Percentiles rank a stretch among this genome's conserved stretches.
These are phyloP conservation scores for Bullera alba DNA, from an alignment of 768 basidiomycete species.

Conservation along the genomic window DNA sequence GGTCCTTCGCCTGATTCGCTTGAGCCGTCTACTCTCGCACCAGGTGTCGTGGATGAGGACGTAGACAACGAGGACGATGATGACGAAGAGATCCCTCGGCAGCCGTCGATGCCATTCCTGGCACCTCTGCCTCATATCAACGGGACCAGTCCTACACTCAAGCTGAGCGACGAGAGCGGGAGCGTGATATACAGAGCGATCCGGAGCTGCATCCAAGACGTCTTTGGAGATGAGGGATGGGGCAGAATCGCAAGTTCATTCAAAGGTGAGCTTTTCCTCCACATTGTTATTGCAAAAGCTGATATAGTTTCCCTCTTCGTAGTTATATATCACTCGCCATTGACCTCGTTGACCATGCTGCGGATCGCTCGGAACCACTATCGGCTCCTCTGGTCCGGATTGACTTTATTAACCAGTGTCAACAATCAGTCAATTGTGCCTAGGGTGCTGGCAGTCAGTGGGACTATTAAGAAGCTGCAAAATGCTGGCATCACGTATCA, in stretches of 20 bases:
- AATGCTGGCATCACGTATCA: constrained; percentile 33
- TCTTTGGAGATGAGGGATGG: constrained; percentile 84
- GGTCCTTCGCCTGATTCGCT: not conserved
- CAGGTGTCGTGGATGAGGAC: constrained; percentile 5
- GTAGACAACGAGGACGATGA: constrained; percentile 27
- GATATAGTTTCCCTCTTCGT: not conserved
- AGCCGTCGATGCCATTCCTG: constrained; percentile 25
- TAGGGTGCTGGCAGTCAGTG: constrained; percentile 71
- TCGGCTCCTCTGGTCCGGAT: constrained; percentile 68
- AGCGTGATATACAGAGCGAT: constrained; percentile 57
- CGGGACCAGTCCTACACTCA: constrained; percentile 50
- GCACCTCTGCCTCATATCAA: constrained; percentile 48
- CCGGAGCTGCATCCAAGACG: constrained; percentile 59
- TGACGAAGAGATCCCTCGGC: not conserved
- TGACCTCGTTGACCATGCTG: constrained; percentile 74
- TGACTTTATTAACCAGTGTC: constrained; percentile 63
- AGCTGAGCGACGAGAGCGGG: constrained; percentile 20
- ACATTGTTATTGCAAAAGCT: not conserved
- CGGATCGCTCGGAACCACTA: constrained; percentile 78
- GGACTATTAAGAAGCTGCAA: constrained; percentile 80
- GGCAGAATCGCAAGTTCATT: constrained; percentile 67
- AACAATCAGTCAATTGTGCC: constrained; percentile 59
- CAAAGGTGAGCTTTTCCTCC: constrained; percentile 52
- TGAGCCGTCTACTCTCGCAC: not conserved
- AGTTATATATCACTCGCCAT: constrained; percentile 87